These are phyloP conservation scores for Sonneratia caseolaris DNA, from an alignment of 345 rosid genomes.

Conservation along the genomic window DNA sequence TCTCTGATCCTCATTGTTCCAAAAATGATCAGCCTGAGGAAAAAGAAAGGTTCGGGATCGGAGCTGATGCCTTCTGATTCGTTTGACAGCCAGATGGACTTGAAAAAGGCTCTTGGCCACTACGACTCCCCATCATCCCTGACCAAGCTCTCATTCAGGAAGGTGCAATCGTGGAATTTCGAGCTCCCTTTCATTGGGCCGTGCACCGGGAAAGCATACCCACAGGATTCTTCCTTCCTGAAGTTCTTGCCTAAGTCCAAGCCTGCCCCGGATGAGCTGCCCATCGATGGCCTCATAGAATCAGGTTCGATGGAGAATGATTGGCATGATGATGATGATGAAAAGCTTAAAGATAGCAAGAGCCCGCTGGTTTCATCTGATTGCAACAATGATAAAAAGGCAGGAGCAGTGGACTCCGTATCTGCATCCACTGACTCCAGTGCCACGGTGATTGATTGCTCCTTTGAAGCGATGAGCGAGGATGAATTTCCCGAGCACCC, in stretches of 20 bases:
- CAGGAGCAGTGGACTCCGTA: background rate
- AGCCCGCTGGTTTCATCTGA: too few species aligned
- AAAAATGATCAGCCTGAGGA: conserved; percentile 2
- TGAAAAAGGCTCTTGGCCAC: background rate
- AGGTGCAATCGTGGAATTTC: conserved; percentile 11
- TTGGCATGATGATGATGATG: background rate
- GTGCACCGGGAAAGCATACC: background rate
- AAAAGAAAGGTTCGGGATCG: conserved; percentile 7
- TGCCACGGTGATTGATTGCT: conserved; percentile 23
- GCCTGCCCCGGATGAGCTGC: background rate
- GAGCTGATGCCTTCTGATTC: conserved; percentile 2
- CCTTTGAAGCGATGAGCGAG: conserved; percentile 29
- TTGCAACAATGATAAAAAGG: too few species aligned
- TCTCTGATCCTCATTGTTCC: conserved; percentile 2
- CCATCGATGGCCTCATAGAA: background rate
- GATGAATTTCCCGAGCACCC: conserved; percentile 9
- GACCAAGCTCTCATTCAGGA: conserved; percentile 9
- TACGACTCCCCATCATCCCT: conserved; percentile 2
- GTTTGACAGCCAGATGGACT: background rate
- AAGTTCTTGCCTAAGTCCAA: conserved; percentile 2
- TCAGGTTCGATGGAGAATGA: background rate
- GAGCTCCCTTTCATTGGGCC: conserved; percentile 1
- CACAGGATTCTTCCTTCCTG: background rate
- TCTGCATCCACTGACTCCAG: conserved; percentile 1
- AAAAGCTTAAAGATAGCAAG: background rate